Base-by-base conservation (phyloP, 495 filamentous ascomycete species). In the Annulohypoxylon stygium region DNA sequence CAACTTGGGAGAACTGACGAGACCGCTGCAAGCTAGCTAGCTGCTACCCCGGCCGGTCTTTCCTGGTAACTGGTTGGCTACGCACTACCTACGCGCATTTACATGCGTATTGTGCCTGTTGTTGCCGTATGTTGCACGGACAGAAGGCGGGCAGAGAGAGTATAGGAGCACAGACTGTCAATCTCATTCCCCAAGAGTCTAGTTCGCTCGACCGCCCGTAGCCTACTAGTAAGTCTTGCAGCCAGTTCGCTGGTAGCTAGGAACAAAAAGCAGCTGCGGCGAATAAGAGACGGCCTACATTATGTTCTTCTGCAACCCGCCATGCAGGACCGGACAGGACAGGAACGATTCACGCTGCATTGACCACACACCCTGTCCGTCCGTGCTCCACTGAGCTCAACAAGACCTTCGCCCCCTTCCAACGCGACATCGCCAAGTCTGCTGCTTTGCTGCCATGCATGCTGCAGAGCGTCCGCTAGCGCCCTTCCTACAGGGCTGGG, bases 341-440 rank as follows among this genome's bases (percentile, higher is more conserved):
- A 75, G 72, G 72, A 75, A 70, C 72, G 72, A 75, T 75, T 75
- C 72, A 75, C 72, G 67, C 67, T 75, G 72, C 63, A 66, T 58
- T 63, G 67, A 65, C 67, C 61, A 61, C 39, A 55, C 66, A 59
- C 67, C 67, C 67, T 67, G 62, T 45, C 45, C 41, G 50, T 60
- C 51, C 58, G 66, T 70, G 34, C 72, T 67, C 62, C 62, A 64
- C 72, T 65, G 23, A 33, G 37, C 60, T 65, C 58, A 37, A 45
- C 62, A 43, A 36, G 47, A 70, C 57, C 61, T 55, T 65, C 65
- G 61, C 61, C 61, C 51, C 67, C 63, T 75, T 63, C 72, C 67
- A 75, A 75, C 72, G 51, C 53, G 51, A 61, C 67, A 68, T 74
- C 51, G 72, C 67, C 67, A 70, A 75, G 71, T 69, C 66, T 74